phyloP scores from a whole-genome alignment of 257 asterid species.

The Solanum piurae region DNA sequence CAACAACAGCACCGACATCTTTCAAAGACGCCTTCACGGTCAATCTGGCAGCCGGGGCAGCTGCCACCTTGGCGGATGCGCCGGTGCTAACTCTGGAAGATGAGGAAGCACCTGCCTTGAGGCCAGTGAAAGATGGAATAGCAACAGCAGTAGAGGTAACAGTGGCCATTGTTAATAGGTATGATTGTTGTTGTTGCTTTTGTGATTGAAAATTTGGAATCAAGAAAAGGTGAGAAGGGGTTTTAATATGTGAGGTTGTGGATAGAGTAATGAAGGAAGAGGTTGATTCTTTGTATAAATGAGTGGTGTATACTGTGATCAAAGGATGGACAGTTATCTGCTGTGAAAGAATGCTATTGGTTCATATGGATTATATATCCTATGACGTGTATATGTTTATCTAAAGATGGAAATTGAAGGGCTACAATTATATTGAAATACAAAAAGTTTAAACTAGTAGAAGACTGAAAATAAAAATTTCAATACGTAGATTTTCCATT shows the following conservation, averaged over 20 bases:
- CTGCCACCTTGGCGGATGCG: slow-evolving; percentile 8
- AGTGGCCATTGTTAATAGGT: slow-evolving; percentile 33
- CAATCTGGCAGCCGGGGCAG: slow-evolving; percentile 25
- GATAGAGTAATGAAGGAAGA: not conserved
- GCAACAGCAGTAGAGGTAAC: slow-evolving; percentile 64
- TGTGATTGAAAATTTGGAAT: not conserved
- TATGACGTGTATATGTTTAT: slow-evolving; percentile 24
- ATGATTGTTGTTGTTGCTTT: not conserved
- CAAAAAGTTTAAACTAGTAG: not conserved
- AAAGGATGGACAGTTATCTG: slow-evolving; percentile 12
- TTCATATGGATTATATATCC: slow-evolving; percentile 17
- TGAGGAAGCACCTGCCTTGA: slow-evolving; percentile 25
- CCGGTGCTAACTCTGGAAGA: slow-evolving; percentile 17
- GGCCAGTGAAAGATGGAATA: slow-evolving; percentile 70
- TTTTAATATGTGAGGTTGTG: slow-evolving; percentile 17
- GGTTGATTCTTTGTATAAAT: not conserved
- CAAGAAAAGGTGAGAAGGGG: slow-evolving; percentile 21
- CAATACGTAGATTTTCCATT: not conserved
- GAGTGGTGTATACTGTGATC: slow-evolving; percentile 29
- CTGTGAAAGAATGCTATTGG: slow-evolving; percentile 19
- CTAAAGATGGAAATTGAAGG: slow-evolving; percentile 11
- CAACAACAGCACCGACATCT: slow-evolving; percentile 46
- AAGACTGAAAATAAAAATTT: not conserved
- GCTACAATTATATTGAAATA: not conserved
- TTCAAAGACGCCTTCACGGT: slow-evolving; percentile 50